Evolutionary conservation across 139 green algal genomes (phyloP), one percentile per base, ranked within the genome.

Genomic region (Coelastrella sp.): DNA sequence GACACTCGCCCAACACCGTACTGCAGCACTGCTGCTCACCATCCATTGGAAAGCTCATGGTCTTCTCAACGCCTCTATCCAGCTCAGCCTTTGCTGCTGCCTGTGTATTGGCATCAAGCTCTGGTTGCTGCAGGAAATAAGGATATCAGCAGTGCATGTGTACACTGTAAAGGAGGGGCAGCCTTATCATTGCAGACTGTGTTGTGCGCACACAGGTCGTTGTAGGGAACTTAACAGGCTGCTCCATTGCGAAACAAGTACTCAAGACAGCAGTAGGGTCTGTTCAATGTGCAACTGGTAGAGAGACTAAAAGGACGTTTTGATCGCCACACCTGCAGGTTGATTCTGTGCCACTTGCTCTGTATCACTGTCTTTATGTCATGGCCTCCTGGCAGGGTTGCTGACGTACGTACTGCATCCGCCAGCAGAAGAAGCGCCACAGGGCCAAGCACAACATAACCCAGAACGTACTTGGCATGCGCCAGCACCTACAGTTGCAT

Each of bases 301-400:
- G 4, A 14, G 57, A 60, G 78, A 56, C 25, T 12, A 4, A 19
- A 7, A 20, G 68, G 22, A 65, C 49, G 11, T 9, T 24, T 84
- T 20, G 20, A 61, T 63, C 1, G 24, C 9, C 88, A 56, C 63
- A 98, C 95, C 91, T 97, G 92, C 60, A 98, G 91, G 22, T 96
- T 95, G 8, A 99, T 92, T 11, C 94, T 93, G 65, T 97, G 74
- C 98, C 98, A 99, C 15, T 93, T 91, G 78, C 90, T 95, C 65
- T 97, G 95, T 8, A 93, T 93, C 6, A 99, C 95, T 0, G 95
- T 96, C 78, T 96, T 95, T 35, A 99, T 94, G 35, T 94, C 87
- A 90, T 99, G 97, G 11, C 96, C 96, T 10, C 98, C 98, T 7
- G 98, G 98, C 24, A 99, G 94, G 17, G 88, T 90, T 6, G 94